Evolutionary conservation across 257 asterid genomes (phyloP).

Genomic region (Fraxinus quadrangulata): DNA sequence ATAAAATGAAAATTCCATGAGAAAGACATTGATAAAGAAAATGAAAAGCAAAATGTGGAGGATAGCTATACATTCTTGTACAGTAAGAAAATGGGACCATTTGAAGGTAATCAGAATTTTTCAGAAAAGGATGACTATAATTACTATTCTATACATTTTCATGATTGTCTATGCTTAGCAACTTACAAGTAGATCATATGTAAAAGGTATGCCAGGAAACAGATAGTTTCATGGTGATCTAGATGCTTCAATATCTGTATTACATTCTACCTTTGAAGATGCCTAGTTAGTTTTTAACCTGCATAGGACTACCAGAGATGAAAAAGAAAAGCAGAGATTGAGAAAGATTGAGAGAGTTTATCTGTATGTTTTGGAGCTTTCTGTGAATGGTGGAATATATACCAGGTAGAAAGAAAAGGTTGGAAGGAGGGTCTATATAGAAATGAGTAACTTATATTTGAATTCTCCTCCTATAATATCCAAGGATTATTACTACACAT

Average conservation of each 20-base stretch:
- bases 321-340: background rate
- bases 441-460: constrained; percentile 35
- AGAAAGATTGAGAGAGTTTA: background rate
- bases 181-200: background rate
- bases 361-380: background rate
- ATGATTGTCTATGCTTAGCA: too few species aligned
- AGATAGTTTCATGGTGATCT: background rate
- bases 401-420: constrained; percentile 28
- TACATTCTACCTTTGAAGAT: constrained; percentile 23
- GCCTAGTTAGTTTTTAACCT: background rate
- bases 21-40: background rate
- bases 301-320: background rate
- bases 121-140: too few species aligned
- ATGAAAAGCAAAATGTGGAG: background rate
- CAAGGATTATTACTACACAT: background rate
- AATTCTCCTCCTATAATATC: constrained; percentile 22
- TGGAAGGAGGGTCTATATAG: constrained; percentile 26
- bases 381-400: constrained; percentile 23
- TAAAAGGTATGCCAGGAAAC: background rate
- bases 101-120: too few species aligned
- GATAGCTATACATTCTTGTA: background rate
- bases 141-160: too few species aligned
- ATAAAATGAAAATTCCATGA: background rate
- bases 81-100: too few species aligned
- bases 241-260: background rate